phyloP scores from a whole-genome alignment of 345 rosid genomes.

The Balakata baccata region DNA sequence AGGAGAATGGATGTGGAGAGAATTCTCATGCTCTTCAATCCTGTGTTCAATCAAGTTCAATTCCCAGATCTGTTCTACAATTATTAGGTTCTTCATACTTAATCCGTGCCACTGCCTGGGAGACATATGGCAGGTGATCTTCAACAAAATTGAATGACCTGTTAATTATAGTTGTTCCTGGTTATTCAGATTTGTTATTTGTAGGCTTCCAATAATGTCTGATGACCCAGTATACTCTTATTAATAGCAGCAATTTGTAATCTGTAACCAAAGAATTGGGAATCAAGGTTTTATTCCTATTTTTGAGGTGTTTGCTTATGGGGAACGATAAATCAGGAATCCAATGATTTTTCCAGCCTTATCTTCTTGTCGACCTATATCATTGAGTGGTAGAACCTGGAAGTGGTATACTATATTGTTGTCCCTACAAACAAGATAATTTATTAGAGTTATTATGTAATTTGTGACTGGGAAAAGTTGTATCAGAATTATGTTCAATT shows the following conservation, averaged over 20 bases:
- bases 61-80: constrained; percentile 84
- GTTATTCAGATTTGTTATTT: neutral
- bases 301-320: neutral
- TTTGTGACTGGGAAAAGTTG: neutral
- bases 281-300: neutral
- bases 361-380: neutral
- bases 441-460: neutral
- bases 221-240: neutral
- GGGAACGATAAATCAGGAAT: neutral
- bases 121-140: constrained; percentile 88
- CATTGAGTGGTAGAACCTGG: neutral
- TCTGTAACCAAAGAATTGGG: neutral
- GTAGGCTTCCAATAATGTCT: neutral
- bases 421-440: neutral
- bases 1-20: constrained; percentile 51
- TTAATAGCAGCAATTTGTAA: neutral
- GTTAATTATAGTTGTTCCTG: neutral
- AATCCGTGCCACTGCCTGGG: constrained; percentile 92
- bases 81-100: constrained; percentile 84
- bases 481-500: neutral
- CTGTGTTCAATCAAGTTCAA: constrained; percentile 65
- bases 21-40: constrained; percentile 47
- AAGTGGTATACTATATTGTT: neutral
- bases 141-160: constrained; percentile 5
- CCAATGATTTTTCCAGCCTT: neutral